Evolutionary conservation across 345 rosid genomes (phyloP).

Genomic region (Streptanthus diversifolius): DNA sequence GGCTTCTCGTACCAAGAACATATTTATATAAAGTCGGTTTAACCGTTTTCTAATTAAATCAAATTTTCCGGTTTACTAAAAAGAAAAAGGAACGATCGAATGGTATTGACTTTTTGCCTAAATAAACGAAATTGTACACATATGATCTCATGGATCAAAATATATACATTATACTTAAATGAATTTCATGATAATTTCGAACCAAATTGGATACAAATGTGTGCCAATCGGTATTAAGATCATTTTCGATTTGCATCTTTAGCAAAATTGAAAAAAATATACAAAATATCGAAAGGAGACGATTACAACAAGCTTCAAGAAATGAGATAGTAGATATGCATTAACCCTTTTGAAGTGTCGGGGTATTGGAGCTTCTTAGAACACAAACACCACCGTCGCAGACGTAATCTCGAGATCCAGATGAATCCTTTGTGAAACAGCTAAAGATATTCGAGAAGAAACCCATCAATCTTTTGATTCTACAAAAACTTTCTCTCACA

Average conservation of each 20-base stretch:
- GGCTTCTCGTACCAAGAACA: neutral
- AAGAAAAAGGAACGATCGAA: too few species aligned
- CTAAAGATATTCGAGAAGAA: constrained; percentile 24
- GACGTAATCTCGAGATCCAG: constrained; percentile 24
- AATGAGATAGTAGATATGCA: neutral
- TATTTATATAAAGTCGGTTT: neutral
- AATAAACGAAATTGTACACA: neutral
- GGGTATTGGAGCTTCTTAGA: constrained; percentile 20
- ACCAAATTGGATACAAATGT: neutral
- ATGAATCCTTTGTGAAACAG: constrained; percentile 22
- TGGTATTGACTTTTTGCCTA: too few species aligned
- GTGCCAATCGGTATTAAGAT: neutral
- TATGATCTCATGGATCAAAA: neutral
- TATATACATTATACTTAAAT: neutral
- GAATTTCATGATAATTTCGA: neutral
- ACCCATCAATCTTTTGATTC: constrained; percentile 13
- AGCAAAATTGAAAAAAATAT: neutral
- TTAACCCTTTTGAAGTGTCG: constrained; percentile 16
- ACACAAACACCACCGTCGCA: constrained; percentile 34
- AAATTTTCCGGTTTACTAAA: constrained; percentile 4
- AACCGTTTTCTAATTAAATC: neutral
- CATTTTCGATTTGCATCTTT: neutral
- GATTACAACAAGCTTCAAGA: constrained; percentile 5
- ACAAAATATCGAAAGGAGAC: neutral
- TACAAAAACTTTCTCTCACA: neutral